These are phyloP conservation scores for Maudiozyma barnettii DNA, from an alignment of 805 yeast species.

Conservation along the genomic window DNA sequence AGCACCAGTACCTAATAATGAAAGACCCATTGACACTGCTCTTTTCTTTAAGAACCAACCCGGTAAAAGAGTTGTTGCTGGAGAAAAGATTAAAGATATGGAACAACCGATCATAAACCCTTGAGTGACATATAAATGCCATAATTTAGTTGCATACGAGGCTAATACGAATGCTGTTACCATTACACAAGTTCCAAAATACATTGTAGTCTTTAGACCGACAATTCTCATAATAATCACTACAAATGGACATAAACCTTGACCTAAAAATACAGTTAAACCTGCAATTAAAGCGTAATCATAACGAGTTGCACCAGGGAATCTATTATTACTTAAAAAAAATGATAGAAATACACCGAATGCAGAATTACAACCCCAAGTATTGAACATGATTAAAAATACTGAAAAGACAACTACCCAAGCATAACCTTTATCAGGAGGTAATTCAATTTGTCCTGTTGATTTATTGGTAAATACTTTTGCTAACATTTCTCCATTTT, in stretches of 20 bases:
- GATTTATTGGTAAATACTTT: constrained; percentile 30
- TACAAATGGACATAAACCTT: constrained; percentile 50
- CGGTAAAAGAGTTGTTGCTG: constrained; percentile 52
- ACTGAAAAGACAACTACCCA: constrained; percentile 53
- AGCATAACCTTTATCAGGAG: constrained; percentile 62
- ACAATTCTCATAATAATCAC: constrained; percentile 38
- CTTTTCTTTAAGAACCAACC: constrained; percentile 62
- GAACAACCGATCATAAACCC: constrained; percentile 52
- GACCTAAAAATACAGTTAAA: constrained; percentile 45
- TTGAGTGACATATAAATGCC: constrained; percentile 63
- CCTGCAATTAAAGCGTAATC: constrained; percentile 67
- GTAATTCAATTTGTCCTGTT: constrained; percentile 30
- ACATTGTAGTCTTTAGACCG: constrained; percentile 41
- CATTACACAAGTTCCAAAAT: constrained; percentile 41
- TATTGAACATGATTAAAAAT: constrained; percentile 41
- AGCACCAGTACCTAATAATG: constrained; percentile 43
- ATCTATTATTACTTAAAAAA: constrained; percentile 42
- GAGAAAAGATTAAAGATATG: constrained; percentile 45
- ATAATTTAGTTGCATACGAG: constrained; percentile 44
- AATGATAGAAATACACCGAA: constrained; percentile 54
- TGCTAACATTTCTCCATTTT: constrained; percentile 9
- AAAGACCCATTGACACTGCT: constrained; percentile 44
- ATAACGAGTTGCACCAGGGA: constrained; percentile 44
- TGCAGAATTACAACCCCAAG: constrained; percentile 68
- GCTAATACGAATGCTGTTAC: constrained; percentile 52